These are phyloP conservation scores for Blyttiomyces sp. DNA, from an alignment of 371 early-diverging fungal species.

Conservation along the genomic window DNA sequence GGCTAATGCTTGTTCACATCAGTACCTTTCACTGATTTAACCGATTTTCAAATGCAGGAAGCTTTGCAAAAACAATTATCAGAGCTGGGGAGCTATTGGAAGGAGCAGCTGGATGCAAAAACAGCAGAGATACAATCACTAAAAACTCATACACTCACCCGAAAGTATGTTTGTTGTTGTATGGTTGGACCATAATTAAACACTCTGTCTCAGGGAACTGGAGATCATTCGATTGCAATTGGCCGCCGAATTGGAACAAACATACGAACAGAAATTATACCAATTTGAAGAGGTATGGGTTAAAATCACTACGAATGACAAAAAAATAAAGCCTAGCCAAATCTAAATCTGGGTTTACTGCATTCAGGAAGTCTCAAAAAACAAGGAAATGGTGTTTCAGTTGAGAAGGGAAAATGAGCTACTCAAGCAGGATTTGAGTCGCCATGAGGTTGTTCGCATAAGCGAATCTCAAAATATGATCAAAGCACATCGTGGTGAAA, in stretches of 20 bases:
- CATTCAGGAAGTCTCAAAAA: constrained; percentile 9
- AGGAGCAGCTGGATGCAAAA: constrained; percentile 8
- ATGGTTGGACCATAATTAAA: not conserved
- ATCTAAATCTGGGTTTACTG: too few species aligned
- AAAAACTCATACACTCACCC: not conserved
- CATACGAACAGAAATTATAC: constrained; percentile 6
- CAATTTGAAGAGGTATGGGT: constrained; percentile 5
- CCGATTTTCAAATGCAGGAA: not conserved
- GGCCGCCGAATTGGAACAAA: not conserved
- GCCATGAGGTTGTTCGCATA: not conserved
- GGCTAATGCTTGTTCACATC: not conserved
- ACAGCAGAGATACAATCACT: constrained; percentile 7
- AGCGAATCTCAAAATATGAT: not conserved
- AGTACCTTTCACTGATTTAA: not conserved
- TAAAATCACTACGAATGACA: not conserved
- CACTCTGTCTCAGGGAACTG: constrained; percentile 5
- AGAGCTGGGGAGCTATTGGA: constrained; percentile 10
- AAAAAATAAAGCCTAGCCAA: not conserved
- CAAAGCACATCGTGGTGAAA: constrained; percentile 18
- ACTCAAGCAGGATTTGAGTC: constrained; percentile 1
- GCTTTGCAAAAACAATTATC: constrained; percentile 14
- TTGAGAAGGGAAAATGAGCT: constrained; percentile 16
- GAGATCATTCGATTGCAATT: constrained; percentile 3
- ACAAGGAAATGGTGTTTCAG: constrained; percentile 10
- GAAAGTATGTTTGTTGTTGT: not conserved